Evolutionary conservation across 805 yeast species (phyloP).

Genomic region (Yarrowia sp.): DNA sequence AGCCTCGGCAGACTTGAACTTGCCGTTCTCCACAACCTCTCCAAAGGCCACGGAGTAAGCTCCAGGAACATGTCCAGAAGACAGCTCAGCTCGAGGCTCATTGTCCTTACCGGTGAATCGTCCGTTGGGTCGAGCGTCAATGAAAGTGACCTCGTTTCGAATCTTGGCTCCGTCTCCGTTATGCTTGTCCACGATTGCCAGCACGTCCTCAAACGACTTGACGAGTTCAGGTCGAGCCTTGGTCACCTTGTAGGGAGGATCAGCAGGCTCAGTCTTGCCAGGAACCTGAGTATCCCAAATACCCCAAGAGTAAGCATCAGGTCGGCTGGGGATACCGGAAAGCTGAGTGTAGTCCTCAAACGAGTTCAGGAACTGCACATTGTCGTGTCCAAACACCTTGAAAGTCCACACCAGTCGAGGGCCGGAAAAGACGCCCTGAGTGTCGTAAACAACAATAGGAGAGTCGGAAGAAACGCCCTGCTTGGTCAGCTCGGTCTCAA

Average conservation of each 20-base stretch:
- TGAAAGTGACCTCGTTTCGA: slow-evolving; percentile 47
- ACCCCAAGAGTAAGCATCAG: slow-evolving; percentile 32
- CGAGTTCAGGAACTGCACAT: slow-evolving; percentile 69
- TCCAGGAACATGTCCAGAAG: slow-evolving; percentile 88
- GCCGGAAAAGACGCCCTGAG: slow-evolving; percentile 77
- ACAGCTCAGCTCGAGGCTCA: slow-evolving; percentile 84
- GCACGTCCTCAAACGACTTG: slow-evolving; percentile 63
- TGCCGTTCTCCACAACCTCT: slow-evolving; percentile 47
- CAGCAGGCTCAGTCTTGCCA: slow-evolving; percentile 44
- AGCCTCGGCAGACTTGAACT: slow-evolving; percentile 50
- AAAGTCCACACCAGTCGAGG: slow-evolving; percentile 95
- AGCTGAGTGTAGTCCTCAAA: slow-evolving; percentile 51
- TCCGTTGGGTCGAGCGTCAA: slow-evolving; percentile 79
- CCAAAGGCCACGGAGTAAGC: slow-evolving; percentile 73
- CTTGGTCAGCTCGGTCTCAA: slow-evolving; percentile 46
- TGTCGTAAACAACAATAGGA: slow-evolving; percentile 76
- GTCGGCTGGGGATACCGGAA: slow-evolving; percentile 29
- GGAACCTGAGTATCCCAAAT: slow-evolving; percentile 45
- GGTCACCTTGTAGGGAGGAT: slow-evolving; percentile 32
- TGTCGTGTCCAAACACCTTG: slow-evolving; percentile 70
- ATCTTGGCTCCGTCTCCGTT: slow-evolving; percentile 31
- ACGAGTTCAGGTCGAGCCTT: slow-evolving; percentile 50
- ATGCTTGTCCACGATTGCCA: slow-evolving; percentile 52
- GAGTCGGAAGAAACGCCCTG: slow-evolving; percentile 46
- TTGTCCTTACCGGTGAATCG: slow-evolving; percentile 78